Conservation (phyloP, 1,284 basidiomycete species). For the Kwoniella shivajii region DNA sequence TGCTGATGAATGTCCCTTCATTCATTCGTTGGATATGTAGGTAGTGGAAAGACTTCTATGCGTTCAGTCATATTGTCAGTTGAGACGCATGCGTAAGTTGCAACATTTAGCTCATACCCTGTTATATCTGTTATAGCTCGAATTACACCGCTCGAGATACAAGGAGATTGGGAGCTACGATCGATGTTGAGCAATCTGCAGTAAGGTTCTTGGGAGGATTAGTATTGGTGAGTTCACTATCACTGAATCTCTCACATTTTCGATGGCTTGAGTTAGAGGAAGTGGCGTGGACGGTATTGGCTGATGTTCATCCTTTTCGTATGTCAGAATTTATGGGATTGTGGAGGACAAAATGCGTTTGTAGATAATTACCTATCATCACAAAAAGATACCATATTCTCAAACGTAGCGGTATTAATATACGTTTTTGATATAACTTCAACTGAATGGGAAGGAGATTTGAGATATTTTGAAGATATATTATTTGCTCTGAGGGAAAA, state of each 20-base stretch:
- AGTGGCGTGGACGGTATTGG: neutral
- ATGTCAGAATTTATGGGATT: constrained; percentile 86
- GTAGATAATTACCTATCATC: constrained; percentile 93
- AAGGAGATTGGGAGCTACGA: constrained; percentile 87
- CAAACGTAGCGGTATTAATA: constrained; percentile 93
- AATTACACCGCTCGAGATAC: constrained; percentile 93
- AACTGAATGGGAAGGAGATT: constrained; percentile 66
- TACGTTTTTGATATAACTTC: constrained; percentile 94
- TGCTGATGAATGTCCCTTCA: neutral
- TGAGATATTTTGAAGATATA: constrained; percentile 85
- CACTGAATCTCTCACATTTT: neutral
- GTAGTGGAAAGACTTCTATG: constrained; percentile 84
- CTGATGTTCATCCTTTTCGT: neutral
- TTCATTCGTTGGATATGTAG: constrained; percentile 22
- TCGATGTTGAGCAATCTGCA: constrained; percentile 97
- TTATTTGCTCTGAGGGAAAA: constrained; percentile 71
- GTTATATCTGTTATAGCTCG: constrained; percentile 61
- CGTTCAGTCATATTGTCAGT: constrained; percentile 95
- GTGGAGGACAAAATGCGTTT: constrained; percentile 96
- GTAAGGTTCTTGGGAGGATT: constrained; percentile 83
- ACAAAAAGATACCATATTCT: constrained; percentile 89
- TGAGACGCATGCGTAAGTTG: neutral
- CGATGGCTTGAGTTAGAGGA: neutral
- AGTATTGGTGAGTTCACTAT: constrained; percentile 39
- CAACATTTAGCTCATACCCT: neutral